Evolutionary conservation across 768 basidiomycete genomes (phyloP), one percentile per base, ranked within the genome.

Genomic region (Hortiboletus flavorubellus): DNA sequence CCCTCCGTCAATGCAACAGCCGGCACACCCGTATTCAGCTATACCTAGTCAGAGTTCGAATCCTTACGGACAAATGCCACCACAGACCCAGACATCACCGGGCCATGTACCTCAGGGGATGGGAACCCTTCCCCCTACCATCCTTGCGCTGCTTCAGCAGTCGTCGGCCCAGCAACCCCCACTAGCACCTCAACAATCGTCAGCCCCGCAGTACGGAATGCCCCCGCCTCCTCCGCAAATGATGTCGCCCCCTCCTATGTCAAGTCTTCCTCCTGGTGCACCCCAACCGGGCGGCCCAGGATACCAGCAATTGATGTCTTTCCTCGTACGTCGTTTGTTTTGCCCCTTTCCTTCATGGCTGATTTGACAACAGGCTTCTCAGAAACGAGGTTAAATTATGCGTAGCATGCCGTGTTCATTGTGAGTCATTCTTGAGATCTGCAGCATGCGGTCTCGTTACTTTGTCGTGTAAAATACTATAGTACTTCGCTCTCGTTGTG

Each of bases 281-380:
- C 69, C 74, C 11, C 76, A 78, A 52, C 70, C 75, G 1, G 78
- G 78, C 4, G 68, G 67, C 16, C 71, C 71, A 0, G 76, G 73
- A 46, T 86, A 84, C 60, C 83, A 85, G 60, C 83, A 87, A 61
- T 68, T 89, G 42, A 86, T 89, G 83, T 80, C 82, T 16, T 89
- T 82, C 64, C 73, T 86, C 59, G 87, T 88, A 56, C 72, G 82
- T 68, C 14, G 46, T n/a, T 18, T 38, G 15, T 52, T 23, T 21
- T 2, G 0, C 6, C n/a, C 12, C 9, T 48, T 23, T n/a, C 8
- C 2, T 23, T 8, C 1, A 31, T 66, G 31, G 59, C 26, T 14
- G 16, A 8, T 40, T 35, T 8, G 1, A 10, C 15, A 29, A n/a
- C 29, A 69, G 66, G 65, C 68, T 7, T 55, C 68, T 15, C 68